phyloP scores from a whole-genome alignment of 2,329 filamentous ascomycete genomes.

The Fusarium sp. region DNA sequence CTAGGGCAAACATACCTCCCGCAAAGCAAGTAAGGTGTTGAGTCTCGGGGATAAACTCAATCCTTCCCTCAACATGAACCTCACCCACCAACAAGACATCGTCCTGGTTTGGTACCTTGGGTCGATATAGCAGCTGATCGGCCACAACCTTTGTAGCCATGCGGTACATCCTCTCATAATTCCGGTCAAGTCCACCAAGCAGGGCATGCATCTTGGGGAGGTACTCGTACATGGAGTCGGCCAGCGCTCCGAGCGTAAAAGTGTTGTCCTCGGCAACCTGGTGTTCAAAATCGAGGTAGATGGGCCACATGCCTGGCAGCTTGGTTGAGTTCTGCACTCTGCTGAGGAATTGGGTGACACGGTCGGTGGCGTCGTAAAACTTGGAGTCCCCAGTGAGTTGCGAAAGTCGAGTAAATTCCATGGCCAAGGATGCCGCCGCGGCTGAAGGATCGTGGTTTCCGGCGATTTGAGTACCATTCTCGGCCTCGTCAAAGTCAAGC shows the following conservation, averaged over 20 bases:
- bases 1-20: slow-evolving; percentile 76
- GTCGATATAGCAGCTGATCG: slow-evolving; percentile 75
- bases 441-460: slow-evolving; percentile 64
- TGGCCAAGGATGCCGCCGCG: slow-evolving; percentile 71
- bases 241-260: slow-evolving; percentile 66
- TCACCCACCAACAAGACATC: slow-evolving; percentile 67
- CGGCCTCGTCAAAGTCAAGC: slow-evolving; percentile 58
- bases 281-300: slow-evolving; percentile 67
- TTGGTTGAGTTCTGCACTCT: slow-evolving; percentile 74
- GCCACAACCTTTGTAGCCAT: slow-evolving; percentile 71
- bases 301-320: slow-evolving; percentile 84
- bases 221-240: slow-evolving; percentile 72
- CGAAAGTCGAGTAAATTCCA: slow-evolving; percentile 81
- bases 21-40: slow-evolving; percentile 75
- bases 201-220: slow-evolving; percentile 73
- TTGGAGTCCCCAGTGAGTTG: slow-evolving; percentile 79
- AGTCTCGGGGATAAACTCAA: slow-evolving; percentile 44
- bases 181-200: slow-evolving; percentile 69
- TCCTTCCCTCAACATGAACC: slow-evolving; percentile 42
- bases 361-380: slow-evolving; percentile 82
- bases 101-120: slow-evolving; percentile 70
- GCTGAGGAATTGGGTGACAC: slow-evolving; percentile 78
- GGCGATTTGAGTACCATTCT: slow-evolving; percentile 59
- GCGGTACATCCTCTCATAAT: slow-evolving; percentile 76
- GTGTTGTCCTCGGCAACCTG: slow-evolving; percentile 62